Evolutionary conservation across 129 eudicot genomes (phyloP).

Genomic region (Kitagawia praeruptora): DNA sequence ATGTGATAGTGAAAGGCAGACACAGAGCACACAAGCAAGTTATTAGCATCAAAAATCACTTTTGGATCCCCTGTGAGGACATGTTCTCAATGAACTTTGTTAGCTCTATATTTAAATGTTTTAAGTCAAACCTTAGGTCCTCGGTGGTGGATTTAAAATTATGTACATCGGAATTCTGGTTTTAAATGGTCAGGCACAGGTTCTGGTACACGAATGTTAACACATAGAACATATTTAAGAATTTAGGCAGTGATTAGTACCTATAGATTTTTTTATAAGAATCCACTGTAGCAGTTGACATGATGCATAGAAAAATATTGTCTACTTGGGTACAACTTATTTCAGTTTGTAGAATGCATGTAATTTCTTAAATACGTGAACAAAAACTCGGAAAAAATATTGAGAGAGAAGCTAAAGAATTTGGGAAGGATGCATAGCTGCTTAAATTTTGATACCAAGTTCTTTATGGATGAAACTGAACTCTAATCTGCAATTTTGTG

Average conservation of each 20-base stretch:
- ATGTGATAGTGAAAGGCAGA: not conserved
- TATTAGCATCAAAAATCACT: not conserved
- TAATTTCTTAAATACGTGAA: not conserved
- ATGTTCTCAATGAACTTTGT: not conserved
- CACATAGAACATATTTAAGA: not conserved
- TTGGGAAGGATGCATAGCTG: not conserved
- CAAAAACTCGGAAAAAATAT: not conserved
- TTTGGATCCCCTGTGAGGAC: not conserved
- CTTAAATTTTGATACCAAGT: not conserved
- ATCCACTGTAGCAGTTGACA: not conserved
- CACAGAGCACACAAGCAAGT: not conserved
- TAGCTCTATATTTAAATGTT: not conserved
- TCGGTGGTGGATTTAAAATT: not conserved
- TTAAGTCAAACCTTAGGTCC: not conserved
- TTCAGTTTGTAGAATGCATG: not conserved
- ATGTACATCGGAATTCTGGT: not conserved
- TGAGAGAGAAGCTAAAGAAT: not conserved
- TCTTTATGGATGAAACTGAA: not conserved
- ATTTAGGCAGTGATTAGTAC: not conserved
- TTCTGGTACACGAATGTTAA: not conserved
- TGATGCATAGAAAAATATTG: no score
- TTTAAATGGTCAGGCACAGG: not conserved
- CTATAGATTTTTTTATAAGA: not conserved
- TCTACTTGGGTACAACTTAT: not conserved
- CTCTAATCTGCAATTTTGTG: not conserved